Conservation (phyloP, 495 filamentous ascomycete genomes). For the Penicillium silybi region DNA sequence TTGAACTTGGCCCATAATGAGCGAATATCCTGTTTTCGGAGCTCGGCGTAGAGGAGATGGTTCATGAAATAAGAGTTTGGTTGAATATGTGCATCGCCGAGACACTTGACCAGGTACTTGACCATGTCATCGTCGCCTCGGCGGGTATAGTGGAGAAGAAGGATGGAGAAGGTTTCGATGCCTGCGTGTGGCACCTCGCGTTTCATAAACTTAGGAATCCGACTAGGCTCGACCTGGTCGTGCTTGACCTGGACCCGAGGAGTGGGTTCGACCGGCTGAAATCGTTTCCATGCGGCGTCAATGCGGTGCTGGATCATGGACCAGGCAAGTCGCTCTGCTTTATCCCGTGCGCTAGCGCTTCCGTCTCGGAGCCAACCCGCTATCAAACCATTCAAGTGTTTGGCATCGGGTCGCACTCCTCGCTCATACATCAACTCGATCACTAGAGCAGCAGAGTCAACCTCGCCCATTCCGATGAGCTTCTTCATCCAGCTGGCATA, state of each 20-base stretch:
- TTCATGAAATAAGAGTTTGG: slow-evolving; percentile 73
- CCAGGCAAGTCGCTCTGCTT: slow-evolving; percentile 71
- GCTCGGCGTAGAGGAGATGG: slow-evolving; percentile 61
- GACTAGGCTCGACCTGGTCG: slow-evolving; percentile 10
- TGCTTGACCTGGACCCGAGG: slow-evolving; percentile 21
- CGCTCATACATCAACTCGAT: slow-evolving; percentile 63
- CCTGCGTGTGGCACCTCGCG: slow-evolving; percentile 55
- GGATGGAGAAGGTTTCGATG: slow-evolving; percentile 71
- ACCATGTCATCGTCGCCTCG: slow-evolving; percentile 54
- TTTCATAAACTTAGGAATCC: slow-evolving; percentile 35
- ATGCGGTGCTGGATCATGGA: slow-evolving; percentile 68
- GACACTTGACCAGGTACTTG: slow-evolving; percentile 52
- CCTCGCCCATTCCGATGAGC: slow-evolving; percentile 66
- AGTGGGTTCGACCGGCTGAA: slow-evolving; percentile 15
- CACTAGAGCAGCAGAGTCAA: slow-evolving; percentile 64
- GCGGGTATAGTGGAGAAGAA: slow-evolving; percentile 66
- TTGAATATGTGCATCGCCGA: slow-evolving; percentile 55
- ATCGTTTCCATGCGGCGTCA: slow-evolving; percentile 49
- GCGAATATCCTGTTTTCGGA: slow-evolving; percentile 48
- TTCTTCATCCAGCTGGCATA: slow-evolving; percentile 79
- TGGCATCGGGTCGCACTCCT: slow-evolving; percentile 59
- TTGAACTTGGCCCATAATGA: slow-evolving; percentile 55
- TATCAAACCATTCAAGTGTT: slow-evolving; percentile 71
- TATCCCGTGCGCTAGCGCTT: slow-evolving; percentile 45
- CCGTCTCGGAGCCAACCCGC: slow-evolving; percentile 68